Evolutionary conservation across 306 rosid genomes (phyloP), one percentile per base, ranked within the genome.

Genomic region (Sophora flavescens): DNA sequence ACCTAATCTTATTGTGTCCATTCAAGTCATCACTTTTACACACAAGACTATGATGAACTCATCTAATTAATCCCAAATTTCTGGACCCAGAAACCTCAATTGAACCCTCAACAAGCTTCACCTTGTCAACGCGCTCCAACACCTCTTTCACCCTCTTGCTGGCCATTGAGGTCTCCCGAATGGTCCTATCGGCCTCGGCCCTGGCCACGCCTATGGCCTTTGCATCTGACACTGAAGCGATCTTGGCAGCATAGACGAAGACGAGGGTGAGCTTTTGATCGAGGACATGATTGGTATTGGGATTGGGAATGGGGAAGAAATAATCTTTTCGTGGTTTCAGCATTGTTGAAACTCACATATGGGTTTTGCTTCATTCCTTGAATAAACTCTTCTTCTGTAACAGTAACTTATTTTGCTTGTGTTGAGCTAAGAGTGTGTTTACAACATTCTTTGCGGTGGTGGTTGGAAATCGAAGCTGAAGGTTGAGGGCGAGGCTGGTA

Each of bases 81-180:
- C 63, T 68, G 3, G 84, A 67, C 42, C 82, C 85, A 15, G 84
- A 75, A 75, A 78, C 87, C 78, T 74, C 81, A 11, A 69, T 13
- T 0, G 78, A 78, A 28, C 47, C 83, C 11, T 77, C 68, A 3
- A 59, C 12, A 10, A 63, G 88, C 58, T 74, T 80, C 63, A 50
- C 41, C 69, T 44, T 73, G 12, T 78, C 71, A 45, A 87, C 57
- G 16, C 78, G 79, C 5, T 88, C 86, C 35, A 93, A 26, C 2
- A 91, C 87, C 10, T 93, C 97, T 39, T 81, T 79, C 0, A 93
- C 96, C 39, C 85, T 81, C 87, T 87, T 91, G 78, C 90, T 51
- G 0, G 97, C 91, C 2, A 60, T 0, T 0, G 91, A 85, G 1
- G 97, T 84, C 54, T 91, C 98, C 26, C 77, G 70, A 0, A 83